Evolutionary conservation across 2,329 filamentous ascomycete species (phyloP).

Genomic region (Tolypocladium nubicola): DNA sequence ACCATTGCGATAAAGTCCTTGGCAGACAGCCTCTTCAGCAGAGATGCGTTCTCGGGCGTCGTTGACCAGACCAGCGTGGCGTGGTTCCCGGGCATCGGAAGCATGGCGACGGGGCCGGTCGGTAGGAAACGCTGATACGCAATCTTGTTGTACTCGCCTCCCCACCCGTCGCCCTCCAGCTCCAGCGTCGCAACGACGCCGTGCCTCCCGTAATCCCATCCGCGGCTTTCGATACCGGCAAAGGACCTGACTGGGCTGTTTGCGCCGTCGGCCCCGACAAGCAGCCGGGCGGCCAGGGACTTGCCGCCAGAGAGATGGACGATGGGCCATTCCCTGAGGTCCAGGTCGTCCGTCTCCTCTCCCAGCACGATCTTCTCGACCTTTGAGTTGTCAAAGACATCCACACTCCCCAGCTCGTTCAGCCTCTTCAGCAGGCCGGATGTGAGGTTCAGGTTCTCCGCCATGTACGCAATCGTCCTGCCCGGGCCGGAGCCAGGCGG

Average conservation of each 20-base stretch:
- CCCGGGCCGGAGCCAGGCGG: conserved; percentile 31
- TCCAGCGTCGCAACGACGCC: conserved; percentile 84
- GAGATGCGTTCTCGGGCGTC: conserved; percentile 65
- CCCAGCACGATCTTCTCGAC: conserved; percentile 76
- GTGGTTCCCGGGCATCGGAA: conserved; percentile 75
- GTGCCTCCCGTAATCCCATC: conserved; percentile 89
- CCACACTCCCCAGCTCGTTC: conserved; percentile 55
- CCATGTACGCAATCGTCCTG: conserved; percentile 86
- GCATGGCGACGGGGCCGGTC: conserved; percentile 80
- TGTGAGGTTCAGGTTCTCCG: conserved; percentile 84
- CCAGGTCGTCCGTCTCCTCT: conserved; percentile 52
- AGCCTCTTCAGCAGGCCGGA: conserved; percentile 65
- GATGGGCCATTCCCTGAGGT: conserved; percentile 81
- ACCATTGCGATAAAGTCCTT: conserved; percentile 76
- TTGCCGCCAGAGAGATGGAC: conserved; percentile 60
- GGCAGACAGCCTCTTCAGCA: conserved; percentile 64
- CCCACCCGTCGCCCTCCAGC: conserved; percentile 51
- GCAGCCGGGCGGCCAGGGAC: conserved; percentile 65
- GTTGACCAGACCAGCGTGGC: conserved; percentile 94
- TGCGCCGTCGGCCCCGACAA: conserved; percentile 88
- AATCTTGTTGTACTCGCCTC: conserved; percentile 49
- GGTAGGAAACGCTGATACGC: conserved; percentile 95
- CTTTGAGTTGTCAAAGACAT: conserved; percentile 64
- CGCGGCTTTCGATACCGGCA: conserved; percentile 71
- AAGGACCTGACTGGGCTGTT: conserved; percentile 90